Base-by-base conservation (phyloP, 331 rosid genomes). In the Phaseolus coccineus region DNA sequence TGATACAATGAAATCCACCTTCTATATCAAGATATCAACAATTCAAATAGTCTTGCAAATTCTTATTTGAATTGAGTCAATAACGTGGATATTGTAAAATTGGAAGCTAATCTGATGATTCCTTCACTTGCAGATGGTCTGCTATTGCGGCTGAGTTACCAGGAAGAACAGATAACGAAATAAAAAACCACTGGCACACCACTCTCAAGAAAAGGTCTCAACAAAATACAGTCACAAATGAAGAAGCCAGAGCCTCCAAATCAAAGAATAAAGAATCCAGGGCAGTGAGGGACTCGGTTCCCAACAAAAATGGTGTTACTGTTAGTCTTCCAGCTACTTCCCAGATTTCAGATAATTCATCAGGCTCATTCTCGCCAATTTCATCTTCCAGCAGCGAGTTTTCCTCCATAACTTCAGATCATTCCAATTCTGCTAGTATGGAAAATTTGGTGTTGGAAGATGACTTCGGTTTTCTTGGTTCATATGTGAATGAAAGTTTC, bases 141-240 rank as follows among this genome's bases (percentile, higher is more conserved):
- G 30, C 15, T 14, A 88, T 93, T 19, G 97, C 97, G 0, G 78
- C 92, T 3, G 81, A 81, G 1, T 73, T 93, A 65, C 84, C 90
- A 0, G 97, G 92, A 77, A 91, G 98, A 86, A 88, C 97, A 22
- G 97, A 93, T 64, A 91, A 87, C 25, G 95, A 91, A 28, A 66
- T 93, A 4, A 93, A 93, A 84, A 93, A 91, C 30, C 79, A 91
- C 7, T 93, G 98, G 98, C 94, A 93, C 66, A 87, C 92, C 24
- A 58, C 77, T 6, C 85, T 91, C 11, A 91, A 90, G 84, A 91
- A 89, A 56, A 64, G 50, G 4, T 15, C 12, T 28, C 67, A 35
- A 59, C 40, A 37, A 58, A 81, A 55, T 8, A 19, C 30, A 3
- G 3, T 31, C 46, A 28, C 72, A 78, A 48, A 8, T 22, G 66